phyloP scores from a whole-genome alignment of 306 rosid species.

The Cyamopsis tetragonoloba region DNA sequence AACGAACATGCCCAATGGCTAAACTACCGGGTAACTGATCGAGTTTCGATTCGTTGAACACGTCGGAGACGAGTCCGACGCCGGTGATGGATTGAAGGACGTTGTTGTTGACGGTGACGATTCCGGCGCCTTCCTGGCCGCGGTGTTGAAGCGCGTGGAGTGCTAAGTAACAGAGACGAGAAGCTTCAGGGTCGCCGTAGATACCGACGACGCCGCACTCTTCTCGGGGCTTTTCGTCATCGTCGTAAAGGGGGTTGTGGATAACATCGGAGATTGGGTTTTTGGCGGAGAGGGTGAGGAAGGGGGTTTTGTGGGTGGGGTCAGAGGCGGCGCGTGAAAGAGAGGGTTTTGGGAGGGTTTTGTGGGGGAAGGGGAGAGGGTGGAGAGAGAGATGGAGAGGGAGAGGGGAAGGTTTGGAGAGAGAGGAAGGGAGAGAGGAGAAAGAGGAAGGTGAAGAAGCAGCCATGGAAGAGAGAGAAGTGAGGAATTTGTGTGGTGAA shows the following conservation, averaged over 20 bases:
- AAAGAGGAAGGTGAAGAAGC: conserved; percentile 21
- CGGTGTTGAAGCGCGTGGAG: conserved; percentile 96
- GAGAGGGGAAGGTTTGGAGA: conserved; percentile 35
- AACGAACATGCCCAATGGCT: conserved; percentile 89
- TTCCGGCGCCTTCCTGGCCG: conserved; percentile 96
- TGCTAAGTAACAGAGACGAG: conserved; percentile 73
- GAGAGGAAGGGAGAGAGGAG: conserved; percentile 36
- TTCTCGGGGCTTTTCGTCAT: conserved; percentile 82
- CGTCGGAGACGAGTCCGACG: conserved; percentile 86
- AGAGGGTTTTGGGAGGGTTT: conserved; percentile 35
- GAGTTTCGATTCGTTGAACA: conserved; percentile 66
- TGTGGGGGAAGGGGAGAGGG: conserved; percentile 19
- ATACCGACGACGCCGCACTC: conserved; percentile 98
- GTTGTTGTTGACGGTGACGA: conserved; percentile 61
- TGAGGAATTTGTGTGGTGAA: not conserved
- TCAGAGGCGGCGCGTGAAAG: not conserved
- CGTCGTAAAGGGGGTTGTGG: not conserved
- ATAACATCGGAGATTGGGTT: conserved; percentile 39
- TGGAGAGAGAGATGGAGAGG: conserved; percentile 8
- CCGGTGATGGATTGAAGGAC: conserved; percentile 77
- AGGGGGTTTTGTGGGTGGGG: conserved; percentile 16
- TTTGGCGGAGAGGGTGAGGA: conserved; percentile 22
- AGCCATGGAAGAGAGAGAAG: conserved; percentile 30
- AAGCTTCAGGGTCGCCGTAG: conserved; percentile 90
- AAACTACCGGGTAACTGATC: conserved; percentile 69